phyloP scores from a whole-genome alignment of 257 asterid genomes.

The Dorcoceras hygrometricum region DNA sequence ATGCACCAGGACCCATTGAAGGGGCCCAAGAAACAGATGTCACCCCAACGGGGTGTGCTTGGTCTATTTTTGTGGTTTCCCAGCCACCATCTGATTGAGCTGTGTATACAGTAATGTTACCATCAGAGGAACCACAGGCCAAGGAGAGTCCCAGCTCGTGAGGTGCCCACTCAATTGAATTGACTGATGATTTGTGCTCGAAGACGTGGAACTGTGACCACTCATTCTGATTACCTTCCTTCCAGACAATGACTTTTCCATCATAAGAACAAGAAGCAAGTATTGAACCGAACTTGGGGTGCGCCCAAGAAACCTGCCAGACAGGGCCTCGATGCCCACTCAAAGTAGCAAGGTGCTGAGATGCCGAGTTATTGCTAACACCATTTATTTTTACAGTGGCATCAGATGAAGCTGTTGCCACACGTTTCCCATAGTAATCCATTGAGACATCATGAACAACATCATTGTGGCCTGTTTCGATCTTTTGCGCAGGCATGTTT shows the following conservation, averaged over 20 bases:
- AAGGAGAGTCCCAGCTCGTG: conserved; percentile 84
- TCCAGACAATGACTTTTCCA: conserved; percentile 86
- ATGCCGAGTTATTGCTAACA: conserved; percentile 58
- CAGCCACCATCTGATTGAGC: conserved; percentile 73
- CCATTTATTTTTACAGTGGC: conserved; percentile 72
- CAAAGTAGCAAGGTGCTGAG: conserved; percentile 82
- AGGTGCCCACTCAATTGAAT: conserved; percentile 93
- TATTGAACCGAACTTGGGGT: conserved; percentile 81
- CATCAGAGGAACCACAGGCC: conserved; percentile 95
- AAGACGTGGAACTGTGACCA: conserved; percentile 79
- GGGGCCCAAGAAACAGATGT: conserved; percentile 98
- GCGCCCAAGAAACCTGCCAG: conserved; percentile 96
- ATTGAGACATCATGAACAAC: conserved; percentile 81
- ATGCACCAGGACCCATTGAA: conserved; percentile 72
- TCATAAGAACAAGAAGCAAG: conserved; percentile 94
- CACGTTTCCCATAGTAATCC: conserved; percentile 94
- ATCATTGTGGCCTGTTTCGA: conserved; percentile 89
- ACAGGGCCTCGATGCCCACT: conserved; percentile 89
- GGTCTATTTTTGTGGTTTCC: conserved; percentile 82
- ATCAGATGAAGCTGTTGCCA: conserved; percentile 93
- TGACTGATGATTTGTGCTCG: conserved; percentile 82
- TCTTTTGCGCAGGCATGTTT: conserved; percentile 89
- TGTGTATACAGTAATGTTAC: conserved; percentile 68
- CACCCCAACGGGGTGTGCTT: conserved; percentile 95
- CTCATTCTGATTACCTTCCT: conserved; percentile 73